Base-by-base conservation (phyloP, 73 alveolate genomes). In the Urostyla sp. region DNA sequence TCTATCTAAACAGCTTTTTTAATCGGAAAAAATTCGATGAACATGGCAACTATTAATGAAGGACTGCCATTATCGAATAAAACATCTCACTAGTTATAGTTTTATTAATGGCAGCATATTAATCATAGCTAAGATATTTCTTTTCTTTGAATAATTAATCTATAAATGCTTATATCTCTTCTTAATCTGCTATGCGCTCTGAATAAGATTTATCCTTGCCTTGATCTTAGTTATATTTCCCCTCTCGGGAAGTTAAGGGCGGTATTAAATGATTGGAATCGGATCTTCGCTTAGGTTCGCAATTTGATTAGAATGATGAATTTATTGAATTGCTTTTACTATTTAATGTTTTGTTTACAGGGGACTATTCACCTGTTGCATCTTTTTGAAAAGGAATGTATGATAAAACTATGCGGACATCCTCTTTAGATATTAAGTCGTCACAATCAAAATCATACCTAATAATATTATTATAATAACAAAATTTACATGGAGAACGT, bases 391-490 rank as follows among this genome's bases (percentile, higher is more conserved):
- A 69, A 1, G 89, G 89, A 21, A 77, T 61, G 44, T 77, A 77
- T 15, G 72, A 36, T 16, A 77, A 50, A 8, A 60, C 60, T 13
- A 77, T 43, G 11, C 89, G 35, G 31, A 77, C 74, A 77, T 77
- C 89, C 46, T 77, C 89, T 44, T 45, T 56, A 0, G 82, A 60
- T 1, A 77, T 77, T 24, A 28, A 24, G 32, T 58, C 75, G 34
- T 77, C 89, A 36, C 74, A 27, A 49, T 77, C 75, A 50, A 77
- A 77, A 37, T 77, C 89, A 51, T 85, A 75, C 72, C 83, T 69
- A 66, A n/a, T 28, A 72, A n/a, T n/a, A n/a, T n/a, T n/a, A n/a
- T n/a, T n/a, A n/a, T n/a, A n/a, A n/a, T n/a, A n/a, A n/a, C n/a
- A n/a, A n/a, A n/a, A n/a, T n/a, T n/a, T 75, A 69, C 83, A 69